Percentiles rank a stretch among this genome's conserved stretches.
Evolutionary conservation across 2,329 filamentous ascomycete genomes (phyloP).

Genomic region (Colletotrichum zoysiae): DNA sequence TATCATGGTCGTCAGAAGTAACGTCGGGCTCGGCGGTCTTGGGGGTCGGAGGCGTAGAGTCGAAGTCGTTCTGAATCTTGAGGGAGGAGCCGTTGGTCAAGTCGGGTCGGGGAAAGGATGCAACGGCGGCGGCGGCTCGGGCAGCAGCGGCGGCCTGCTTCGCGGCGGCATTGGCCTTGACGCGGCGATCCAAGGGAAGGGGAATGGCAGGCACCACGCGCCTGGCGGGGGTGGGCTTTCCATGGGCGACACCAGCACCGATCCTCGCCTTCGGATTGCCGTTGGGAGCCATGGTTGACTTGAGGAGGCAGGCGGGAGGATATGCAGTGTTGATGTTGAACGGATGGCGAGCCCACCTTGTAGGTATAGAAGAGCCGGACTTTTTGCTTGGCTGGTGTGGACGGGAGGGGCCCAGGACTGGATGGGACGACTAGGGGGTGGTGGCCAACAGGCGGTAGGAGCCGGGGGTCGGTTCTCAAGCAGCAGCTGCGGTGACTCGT

Average conservation of each 20-base stretch:
- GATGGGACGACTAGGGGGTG: conserved; percentile 14
- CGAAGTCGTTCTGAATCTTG: conserved; percentile 40
- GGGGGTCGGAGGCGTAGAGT: conserved; percentile 37
- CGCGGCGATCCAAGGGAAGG: conserved; percentile 49
- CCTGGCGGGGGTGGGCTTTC: conserved; percentile 42
- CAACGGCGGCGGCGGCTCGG: conserved; percentile 39
- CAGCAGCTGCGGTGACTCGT: conserved; percentile 15
- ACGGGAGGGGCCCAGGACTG: conserved; percentile 21
- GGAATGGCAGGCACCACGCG: conserved; percentile 55
- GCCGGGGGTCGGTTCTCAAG: conserved; percentile 20
- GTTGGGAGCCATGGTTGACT: conserved; percentile 40
- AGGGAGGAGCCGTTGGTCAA: conserved; percentile 42
- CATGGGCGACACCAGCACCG: conserved; percentile 36
- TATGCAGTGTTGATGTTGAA: conserved; percentile 29
- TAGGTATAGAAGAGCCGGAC: conserved; percentile 12
- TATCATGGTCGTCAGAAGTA: not conserved
- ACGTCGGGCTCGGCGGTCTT: conserved; percentile 28
- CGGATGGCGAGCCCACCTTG: conserved; percentile 26
- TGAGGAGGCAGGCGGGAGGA: conserved; percentile 23
- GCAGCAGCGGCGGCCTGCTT: conserved; percentile 51
- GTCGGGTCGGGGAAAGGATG: conserved; percentile 28
- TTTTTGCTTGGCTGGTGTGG: conserved; percentile 14
- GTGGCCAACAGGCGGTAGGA: conserved; percentile 16
- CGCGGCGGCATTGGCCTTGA: conserved; percentile 50
- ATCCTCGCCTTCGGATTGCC: conserved; percentile 40